Evolutionary conservation across 2,329 filamentous ascomycete species (phyloP).

Genomic region (Uncinocarpus reesii): DNA sequence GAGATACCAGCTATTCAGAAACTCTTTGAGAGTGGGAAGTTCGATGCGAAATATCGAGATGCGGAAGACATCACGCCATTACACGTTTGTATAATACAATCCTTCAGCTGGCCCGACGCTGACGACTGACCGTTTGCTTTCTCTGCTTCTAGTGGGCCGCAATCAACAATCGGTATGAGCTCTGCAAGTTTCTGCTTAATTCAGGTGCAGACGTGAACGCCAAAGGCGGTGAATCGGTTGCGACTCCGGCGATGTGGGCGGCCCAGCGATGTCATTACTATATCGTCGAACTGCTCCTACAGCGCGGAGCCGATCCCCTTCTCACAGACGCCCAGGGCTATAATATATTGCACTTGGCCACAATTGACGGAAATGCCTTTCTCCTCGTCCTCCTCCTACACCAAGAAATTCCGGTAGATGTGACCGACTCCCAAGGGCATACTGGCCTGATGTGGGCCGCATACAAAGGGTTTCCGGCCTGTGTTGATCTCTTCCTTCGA

Average conservation of each 20-base stretch:
- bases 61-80: slow-evolving; percentile 90
- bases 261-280: slow-evolving; percentile 96
- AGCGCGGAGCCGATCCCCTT: slow-evolving; percentile 84
- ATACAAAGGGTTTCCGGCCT: slow-evolving; percentile 90
- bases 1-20: slow-evolving; percentile 80
- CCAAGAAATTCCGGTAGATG: slow-evolving; percentile 89
- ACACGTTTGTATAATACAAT: slow-evolving; percentile 50
- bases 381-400: slow-evolving; percentile 82
- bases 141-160: slow-evolving; percentile 80
- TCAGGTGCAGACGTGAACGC: slow-evolving; percentile 82
- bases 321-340: slow-evolving; percentile 92
- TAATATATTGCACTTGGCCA: slow-evolving; percentile 93
- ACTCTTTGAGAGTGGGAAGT: slow-evolving; percentile 73
- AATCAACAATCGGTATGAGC: slow-evolving; percentile 96
- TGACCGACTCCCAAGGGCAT: slow-evolving; percentile 79
- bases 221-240: slow-evolving; percentile 89
- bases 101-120: not conserved
- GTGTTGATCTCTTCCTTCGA: slow-evolving; percentile 80
- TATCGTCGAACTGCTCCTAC: slow-evolving; percentile 81
- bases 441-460: slow-evolving; percentile 97
- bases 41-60: slow-evolving; percentile 72
- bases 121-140: slow-evolving; percentile 17
- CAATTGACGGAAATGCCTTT: slow-evolving; percentile 91
- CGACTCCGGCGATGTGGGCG: slow-evolving; percentile 92
- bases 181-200: slow-evolving; percentile 90